Percentiles rank a stretch among this genome's conserved stretches.
Conservation (phyloP, 257 asterid genomes). For the Prunella vulgaris region DNA sequence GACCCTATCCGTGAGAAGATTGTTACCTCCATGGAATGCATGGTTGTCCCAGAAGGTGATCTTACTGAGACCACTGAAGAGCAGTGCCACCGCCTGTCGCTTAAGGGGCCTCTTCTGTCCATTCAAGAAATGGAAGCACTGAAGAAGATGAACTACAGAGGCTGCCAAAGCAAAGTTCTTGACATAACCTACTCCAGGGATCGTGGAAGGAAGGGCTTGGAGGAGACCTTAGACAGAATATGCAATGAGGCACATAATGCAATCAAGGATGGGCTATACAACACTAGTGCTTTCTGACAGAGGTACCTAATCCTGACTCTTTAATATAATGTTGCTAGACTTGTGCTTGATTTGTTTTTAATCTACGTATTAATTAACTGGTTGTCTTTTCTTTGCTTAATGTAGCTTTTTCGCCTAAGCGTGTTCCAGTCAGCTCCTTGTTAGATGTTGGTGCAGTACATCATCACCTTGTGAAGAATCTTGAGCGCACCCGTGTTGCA, state of each 20-base stretch:
- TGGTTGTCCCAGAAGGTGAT: constrained; percentile 99
- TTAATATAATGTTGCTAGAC: too few relatives aligned
- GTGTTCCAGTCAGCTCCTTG: constrained; percentile 90
- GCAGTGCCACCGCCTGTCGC: too few relatives aligned
- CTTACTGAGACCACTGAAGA: too few relatives aligned
- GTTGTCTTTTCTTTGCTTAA: too few relatives aligned
- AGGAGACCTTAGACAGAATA: constrained; percentile 85
- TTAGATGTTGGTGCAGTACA: constrained; percentile 98
- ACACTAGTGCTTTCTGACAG: constrained; percentile 87
- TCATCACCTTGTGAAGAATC: constrained; percentile 90
- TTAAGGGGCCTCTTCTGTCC: too few relatives aligned
- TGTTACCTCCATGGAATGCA: constrained; percentile 95
- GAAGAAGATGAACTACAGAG: constrained; percentile 86
- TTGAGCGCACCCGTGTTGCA: too few relatives aligned
- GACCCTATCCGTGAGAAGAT: constrained; percentile 98
- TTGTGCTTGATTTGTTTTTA: too few relatives aligned
- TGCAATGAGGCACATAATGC: constrained; percentile 87
- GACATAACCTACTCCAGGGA: constrained; percentile 76
- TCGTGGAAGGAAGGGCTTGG: constrained; percentile 77
- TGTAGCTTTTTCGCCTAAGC: constrained; percentile 75
- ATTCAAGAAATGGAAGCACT: too few relatives aligned
- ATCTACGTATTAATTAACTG: too few relatives aligned
- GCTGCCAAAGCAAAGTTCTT: constrained; percentile 89
- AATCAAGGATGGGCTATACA: constrained; percentile 87
- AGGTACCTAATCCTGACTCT: constrained; percentile 64